Evolutionary conservation across 1,139 yeast species (phyloP).

Genomic region (Torulaspora pretoriensis): DNA sequence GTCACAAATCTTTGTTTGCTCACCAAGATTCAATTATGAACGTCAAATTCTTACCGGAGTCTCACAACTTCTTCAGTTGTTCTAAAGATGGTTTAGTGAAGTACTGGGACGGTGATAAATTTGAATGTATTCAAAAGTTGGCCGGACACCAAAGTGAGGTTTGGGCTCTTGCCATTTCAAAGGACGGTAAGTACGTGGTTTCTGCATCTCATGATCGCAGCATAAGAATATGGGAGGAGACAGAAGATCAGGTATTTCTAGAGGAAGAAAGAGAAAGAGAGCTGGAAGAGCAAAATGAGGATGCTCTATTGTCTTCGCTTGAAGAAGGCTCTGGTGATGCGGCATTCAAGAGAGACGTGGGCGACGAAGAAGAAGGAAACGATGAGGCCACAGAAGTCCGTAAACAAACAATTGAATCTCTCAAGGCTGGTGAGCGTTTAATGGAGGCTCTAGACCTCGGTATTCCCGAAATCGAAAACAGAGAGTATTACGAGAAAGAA

Average conservation of each 20-base stretch:
- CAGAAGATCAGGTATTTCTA: conserved; percentile 87
- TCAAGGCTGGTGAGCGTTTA: conserved; percentile 90
- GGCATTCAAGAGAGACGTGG: conserved; percentile 35
- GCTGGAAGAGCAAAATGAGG: conserved; percentile 85
- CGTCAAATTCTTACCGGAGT: conserved; percentile 75
- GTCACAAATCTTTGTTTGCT: conserved; percentile 93
- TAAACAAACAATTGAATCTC: conserved; percentile 82
- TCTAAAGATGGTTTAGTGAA: conserved; percentile 86
- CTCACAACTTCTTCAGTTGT: conserved; percentile 85
- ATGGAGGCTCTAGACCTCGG: conserved; percentile 93
- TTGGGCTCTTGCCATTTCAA: conserved; percentile 80
- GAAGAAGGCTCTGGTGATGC: conserved; percentile 56
- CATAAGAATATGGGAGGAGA: conserved; percentile 84
- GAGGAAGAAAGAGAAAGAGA: conserved; percentile 97
- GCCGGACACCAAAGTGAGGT: conserved; percentile 90
- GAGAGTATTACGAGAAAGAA: conserved; percentile 45
- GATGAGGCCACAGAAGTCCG: conserved; percentile 64
- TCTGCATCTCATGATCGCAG: conserved; percentile 95
- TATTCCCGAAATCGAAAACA: conserved; percentile 60
- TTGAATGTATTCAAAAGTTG: conserved; percentile 84
- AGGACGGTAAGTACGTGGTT: conserved; percentile 66
- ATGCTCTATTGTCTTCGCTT: conserved; percentile 62
- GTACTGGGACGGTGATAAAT: conserved; percentile 98
- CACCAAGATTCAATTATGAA: conserved; percentile 94
- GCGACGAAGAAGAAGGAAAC: conserved; percentile 44